phyloP scores from a whole-genome alignment of 2,329 filamentous ascomycete species.

The Teratosphaeria destructans region DNA sequence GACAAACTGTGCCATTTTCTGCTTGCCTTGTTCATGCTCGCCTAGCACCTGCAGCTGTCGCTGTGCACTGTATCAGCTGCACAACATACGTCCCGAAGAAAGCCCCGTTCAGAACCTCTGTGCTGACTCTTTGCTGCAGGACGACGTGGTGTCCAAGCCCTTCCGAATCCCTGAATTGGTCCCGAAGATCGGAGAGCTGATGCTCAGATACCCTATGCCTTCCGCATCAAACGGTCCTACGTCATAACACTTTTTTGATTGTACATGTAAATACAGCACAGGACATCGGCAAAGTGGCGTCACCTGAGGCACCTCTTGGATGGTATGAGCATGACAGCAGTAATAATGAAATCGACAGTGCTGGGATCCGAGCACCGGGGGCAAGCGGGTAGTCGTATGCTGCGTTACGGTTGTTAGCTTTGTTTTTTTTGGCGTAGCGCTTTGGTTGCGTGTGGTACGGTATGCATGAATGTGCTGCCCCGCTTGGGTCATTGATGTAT shows the following conservation, averaged over 20 bases:
- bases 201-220: conserved; percentile 23
- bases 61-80: background rate
- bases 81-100: background rate
- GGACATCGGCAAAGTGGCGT: background rate
- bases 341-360: background rate
- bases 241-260: background rate
- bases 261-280: background rate
- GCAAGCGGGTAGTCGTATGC: background rate
- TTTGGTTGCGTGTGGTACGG: background rate
- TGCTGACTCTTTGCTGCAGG: conserved; percentile 20
- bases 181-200: conserved; percentile 41
- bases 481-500: background rate
- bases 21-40: background rate
- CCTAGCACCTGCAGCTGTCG: background rate
- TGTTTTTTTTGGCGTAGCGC: background rate
- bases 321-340: background rate
- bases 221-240: background rate
- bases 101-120: background rate
- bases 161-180: conserved; percentile 41
- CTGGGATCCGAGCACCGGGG: background rate
- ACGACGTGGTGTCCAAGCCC: conserved; percentile 42
- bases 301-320: background rate
- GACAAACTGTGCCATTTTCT: too few species aligned
- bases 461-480: background rate
- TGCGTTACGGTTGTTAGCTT: background rate